phyloP scores from a whole-genome alignment of 2,329 filamentous ascomycete species.

The Alternaria ethzedia region DNA sequence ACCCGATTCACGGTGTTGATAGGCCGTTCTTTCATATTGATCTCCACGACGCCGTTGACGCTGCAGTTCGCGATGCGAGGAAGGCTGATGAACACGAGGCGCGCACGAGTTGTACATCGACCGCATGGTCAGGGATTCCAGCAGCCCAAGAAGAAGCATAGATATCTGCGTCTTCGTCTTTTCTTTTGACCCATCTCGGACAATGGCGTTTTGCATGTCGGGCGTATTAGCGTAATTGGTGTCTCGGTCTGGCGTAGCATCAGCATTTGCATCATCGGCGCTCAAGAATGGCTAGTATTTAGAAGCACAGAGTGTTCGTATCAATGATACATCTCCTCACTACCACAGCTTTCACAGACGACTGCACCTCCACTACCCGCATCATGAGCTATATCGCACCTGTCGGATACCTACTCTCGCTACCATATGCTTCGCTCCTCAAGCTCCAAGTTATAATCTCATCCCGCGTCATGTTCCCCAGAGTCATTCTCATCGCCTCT shows the following conservation, averaged over 20 bases:
- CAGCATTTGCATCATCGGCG: not conserved
- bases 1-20: conserved; percentile 29
- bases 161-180: not conserved
- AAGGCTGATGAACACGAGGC: conserved; percentile 16
- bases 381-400: not conserved
- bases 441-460: not conserved
- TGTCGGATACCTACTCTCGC: not conserved
- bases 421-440: not conserved
- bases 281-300: not conserved
- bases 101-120: not conserved
- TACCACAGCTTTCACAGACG: not conserved
- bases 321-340: not conserved
- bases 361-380: not conserved
- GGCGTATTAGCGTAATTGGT: not conserved
- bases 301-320: not conserved
- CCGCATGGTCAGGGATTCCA: not conserved
- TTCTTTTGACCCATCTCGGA: not conserved
- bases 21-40: conserved; percentile 40
- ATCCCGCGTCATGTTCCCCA: not conserved
- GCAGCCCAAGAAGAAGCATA: not conserved
- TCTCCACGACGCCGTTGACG: conserved; percentile 37
- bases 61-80: conserved; percentile 32
- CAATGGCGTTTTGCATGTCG: not conserved
- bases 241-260: not conserved
- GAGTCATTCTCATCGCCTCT: not conserved